Evolutionary conservation across 2,329 filamentous ascomycete genomes (phyloP), one percentile per base, ranked within the genome.

Genomic region (Bipolaris gigantea): DNA sequence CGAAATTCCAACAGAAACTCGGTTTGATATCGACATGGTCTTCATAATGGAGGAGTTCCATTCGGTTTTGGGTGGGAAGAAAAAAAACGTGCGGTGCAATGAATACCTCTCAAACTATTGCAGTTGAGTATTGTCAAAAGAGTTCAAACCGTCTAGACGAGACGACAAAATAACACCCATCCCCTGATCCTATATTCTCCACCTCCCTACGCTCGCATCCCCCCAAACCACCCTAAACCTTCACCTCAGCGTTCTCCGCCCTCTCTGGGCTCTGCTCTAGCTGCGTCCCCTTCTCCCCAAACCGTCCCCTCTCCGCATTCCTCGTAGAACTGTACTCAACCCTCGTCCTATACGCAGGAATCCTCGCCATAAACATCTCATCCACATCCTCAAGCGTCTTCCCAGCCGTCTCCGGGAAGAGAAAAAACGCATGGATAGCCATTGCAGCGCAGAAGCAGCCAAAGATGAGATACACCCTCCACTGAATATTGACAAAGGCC

Each of bases 301-400:
- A 16, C 16, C 61, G 57, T 8, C 67, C 66, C 5, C 53, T 50
- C 56, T 71, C 67, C 2, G 61, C 69, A 40, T 61, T 55, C 23
- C 62, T 60, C 4, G 59, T 52, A 13, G 38, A 66, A 30, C 47
- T 60, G 45, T 61, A 70, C 18, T 71, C 67, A 1, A 69, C 66
- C 50, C 55, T 62, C 1, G 73, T 77, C 71, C 79, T 82, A 85
- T 86, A 88, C 3, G 85, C 82, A 1, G 81, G 82, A 1, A 78
- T 68, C 0, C 82, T 83, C 7, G 68, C 65, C 44, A 76, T 79
- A 69, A 92, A 92, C 59, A 92, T 86, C 13, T 84, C 83, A 60
- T 89, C 88, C 72, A 91, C 86, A 69, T 92, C 88, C 67, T 92
- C 89, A 1, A 92, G 82, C 0, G 87, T 88, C 74, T 85, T 89